phyloP scores from a whole-genome alignment of 129 eudicot genomes.

The Solidago caesia region DNA sequence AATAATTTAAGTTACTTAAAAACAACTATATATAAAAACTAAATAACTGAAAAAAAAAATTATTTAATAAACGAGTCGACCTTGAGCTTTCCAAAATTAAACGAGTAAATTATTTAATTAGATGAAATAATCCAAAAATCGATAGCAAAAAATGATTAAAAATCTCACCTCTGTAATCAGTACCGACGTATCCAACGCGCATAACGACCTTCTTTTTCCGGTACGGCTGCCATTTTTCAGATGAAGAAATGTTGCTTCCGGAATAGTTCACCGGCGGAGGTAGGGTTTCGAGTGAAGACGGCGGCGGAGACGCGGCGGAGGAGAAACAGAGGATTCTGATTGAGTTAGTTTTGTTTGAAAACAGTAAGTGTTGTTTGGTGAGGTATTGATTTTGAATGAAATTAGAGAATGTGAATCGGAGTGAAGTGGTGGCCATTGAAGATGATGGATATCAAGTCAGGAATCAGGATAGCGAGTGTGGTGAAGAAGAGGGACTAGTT shows the following conservation, averaged over 20 bases:
- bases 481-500: too few species aligned
- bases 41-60: neutral
- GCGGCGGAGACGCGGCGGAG: conserved; percentile 28
- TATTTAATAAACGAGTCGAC: too few species aligned
- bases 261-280: conserved; percentile 26
- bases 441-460: neutral
- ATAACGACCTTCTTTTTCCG: conserved; percentile 93
- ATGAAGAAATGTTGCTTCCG: conserved; percentile 1
- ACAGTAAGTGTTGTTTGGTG: conserved; percentile 11
- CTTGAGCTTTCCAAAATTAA: too few species aligned
- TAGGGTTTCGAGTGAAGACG: conserved; percentile 34
- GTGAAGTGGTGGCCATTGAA: conserved; percentile 45
- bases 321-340: conserved; percentile 35
- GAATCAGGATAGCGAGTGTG: neutral
- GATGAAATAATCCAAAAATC: neutral
- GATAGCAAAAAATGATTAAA: neutral
- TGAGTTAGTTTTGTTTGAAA: conserved; percentile 26
- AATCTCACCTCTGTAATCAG: conserved; percentile 67
- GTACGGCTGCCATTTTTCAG: conserved; percentile 62
- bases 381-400: conserved; percentile 33
- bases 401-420: conserved; percentile 41
- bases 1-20: too few species aligned
- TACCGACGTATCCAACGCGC: conserved; percentile 95
- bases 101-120: too few species aligned
- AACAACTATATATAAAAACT: neutral